Evolutionary conservation across 2,329 filamentous ascomycete genomes (phyloP).

Genomic region (Penicillium rolfsii): DNA sequence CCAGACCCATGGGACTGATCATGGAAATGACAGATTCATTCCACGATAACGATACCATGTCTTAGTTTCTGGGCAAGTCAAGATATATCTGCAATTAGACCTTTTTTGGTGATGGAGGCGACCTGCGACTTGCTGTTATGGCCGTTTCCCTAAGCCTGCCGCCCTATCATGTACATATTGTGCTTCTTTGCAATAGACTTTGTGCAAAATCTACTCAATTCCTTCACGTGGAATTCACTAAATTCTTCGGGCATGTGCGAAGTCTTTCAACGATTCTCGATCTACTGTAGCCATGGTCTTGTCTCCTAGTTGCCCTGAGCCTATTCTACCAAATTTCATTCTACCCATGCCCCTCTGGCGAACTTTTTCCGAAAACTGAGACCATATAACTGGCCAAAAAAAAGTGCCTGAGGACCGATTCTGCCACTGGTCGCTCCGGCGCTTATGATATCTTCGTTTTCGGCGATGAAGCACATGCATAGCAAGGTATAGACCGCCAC

Average conservation of each 20-base stretch:
- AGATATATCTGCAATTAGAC: no score
- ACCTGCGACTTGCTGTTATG: no score
- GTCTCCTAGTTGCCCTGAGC: constrained; percentile 26
- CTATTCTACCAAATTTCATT: constrained; percentile 9
- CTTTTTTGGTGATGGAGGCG: no score
- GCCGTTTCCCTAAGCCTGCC: background rate
- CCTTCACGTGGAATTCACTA: background rate
- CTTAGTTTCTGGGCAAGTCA: background rate
- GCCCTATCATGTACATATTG: background rate
- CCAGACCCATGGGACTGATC: background rate
- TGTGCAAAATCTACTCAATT: background rate
- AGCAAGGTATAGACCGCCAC: constrained; percentile 22
- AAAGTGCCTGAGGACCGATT: background rate
- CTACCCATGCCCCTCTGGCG: constrained; percentile 4
- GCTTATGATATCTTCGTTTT: constrained; percentile 19
- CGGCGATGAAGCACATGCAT: constrained; percentile 16
- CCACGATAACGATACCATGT: background rate
- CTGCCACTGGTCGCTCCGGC: constrained; percentile 4
- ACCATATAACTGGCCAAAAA: background rate
- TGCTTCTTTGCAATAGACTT: no score
- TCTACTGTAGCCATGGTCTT: constrained; percentile 33
- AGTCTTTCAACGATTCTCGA: background rate
- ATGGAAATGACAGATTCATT: background rate
- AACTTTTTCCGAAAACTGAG: background rate
- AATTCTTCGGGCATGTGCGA: background rate